Percentiles rank a stretch among this genome's conserved stretches.
Conservation (phyloP, 2,329 filamentous ascomycete genomes). For the Colletotrichum sp. region DNA sequence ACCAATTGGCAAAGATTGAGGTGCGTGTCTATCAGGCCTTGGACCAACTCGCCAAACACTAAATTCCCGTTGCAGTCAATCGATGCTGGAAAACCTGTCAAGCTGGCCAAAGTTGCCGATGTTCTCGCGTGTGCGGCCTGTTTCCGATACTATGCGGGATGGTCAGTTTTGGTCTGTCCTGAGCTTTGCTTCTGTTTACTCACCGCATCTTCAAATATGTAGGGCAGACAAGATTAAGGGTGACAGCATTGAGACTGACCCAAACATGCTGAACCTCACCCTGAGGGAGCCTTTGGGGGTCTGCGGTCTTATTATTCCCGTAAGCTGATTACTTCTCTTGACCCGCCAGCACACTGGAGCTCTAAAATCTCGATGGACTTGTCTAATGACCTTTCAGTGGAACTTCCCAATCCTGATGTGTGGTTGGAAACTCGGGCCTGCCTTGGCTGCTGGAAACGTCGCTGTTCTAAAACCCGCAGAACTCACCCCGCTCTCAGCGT, state of each 20-base stretch:
- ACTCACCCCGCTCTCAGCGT: not conserved
- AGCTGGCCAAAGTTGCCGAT: not conserved
- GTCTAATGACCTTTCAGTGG: not conserved
- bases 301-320: not conserved
- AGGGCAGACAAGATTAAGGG: not conserved
- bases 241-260: not conserved
- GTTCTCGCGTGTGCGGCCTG: not conserved
- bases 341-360: not conserved
- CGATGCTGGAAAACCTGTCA: not conserved
- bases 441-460: not conserved
- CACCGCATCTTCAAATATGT: not conserved
- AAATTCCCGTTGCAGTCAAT: not conserved
- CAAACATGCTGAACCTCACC: not conserved
- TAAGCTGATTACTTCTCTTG: not conserved
- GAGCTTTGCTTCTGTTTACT: not conserved
- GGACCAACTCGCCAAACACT: not conserved
- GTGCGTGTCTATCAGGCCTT: not conserved
- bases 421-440: not conserved
- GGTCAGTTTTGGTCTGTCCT: not conserved
- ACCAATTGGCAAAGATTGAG: not conserved
- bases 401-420: not conserved
- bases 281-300: not conserved
- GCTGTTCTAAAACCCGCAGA: not conserved
- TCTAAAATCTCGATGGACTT: not conserved
- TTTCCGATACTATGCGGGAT: not conserved